Evolutionary conservation across 2,329 filamentous ascomycete species (phyloP).

Genomic region (Calycina herbarum): DNA sequence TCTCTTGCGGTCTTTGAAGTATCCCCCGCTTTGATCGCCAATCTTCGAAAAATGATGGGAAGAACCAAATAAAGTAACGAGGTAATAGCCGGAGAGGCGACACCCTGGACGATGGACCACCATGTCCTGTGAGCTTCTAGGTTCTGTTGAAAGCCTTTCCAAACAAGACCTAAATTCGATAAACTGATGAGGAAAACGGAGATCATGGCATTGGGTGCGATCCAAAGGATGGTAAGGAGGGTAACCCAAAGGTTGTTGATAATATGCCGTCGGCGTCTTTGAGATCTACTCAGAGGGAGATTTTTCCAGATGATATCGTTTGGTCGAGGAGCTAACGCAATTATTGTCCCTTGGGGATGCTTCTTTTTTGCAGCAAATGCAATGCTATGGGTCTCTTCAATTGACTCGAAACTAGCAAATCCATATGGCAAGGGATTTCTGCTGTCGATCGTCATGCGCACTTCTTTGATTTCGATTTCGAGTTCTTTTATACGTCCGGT

Average conservation of each 20-base stretch:
- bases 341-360: constrained; percentile 73
- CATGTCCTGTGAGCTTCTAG: constrained; percentile 62
- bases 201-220: constrained; percentile 90
- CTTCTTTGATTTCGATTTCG: constrained; percentile 81
- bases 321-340: constrained; percentile 79
- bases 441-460: constrained; percentile 78
- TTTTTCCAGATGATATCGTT: constrained; percentile 98
- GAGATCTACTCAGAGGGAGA: constrained; percentile 67
- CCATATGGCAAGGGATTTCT: constrained; percentile 88
- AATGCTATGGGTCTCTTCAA: constrained; percentile 83
- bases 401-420: constrained; percentile 89
- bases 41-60: constrained; percentile 85
- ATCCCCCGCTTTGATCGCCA: constrained; percentile 82
- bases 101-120: constrained; percentile 91
- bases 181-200: constrained; percentile 91
- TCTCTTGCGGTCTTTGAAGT: constrained; percentile 90
- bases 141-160: constrained; percentile 69
- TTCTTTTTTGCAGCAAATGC: constrained; percentile 81
- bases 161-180: constrained; percentile 75
- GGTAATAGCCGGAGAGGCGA: constrained; percentile 81
- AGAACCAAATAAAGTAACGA: constrained; percentile 85
- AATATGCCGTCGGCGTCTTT: constrained; percentile 70
- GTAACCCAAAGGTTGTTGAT: constrained; percentile 84
- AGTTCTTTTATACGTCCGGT: constrained; percentile 81
- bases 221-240: constrained; percentile 79